Base-by-base conservation (phyloP, 2,329 filamentous ascomycete genomes). In the Epichloe festucae region DNA sequence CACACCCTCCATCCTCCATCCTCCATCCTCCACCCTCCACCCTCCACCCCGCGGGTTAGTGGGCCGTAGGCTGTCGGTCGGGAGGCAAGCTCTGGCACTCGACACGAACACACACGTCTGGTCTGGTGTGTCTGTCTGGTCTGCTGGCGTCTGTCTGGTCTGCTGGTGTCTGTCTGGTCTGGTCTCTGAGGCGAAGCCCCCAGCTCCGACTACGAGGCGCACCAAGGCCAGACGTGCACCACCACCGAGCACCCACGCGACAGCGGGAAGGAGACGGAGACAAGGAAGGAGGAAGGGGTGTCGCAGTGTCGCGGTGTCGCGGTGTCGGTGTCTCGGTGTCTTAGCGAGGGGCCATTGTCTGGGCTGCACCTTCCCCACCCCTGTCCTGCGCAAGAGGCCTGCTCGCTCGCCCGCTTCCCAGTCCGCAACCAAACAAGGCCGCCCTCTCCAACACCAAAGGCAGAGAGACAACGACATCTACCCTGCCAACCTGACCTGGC, bases 351-450 rank as follows among this genome's bases (percentile, higher is more conserved):
- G 36, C 17, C 5, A 23, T 27, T 40, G 21, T 36, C 21, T 39
- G 17, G 4, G 8, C 42, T 52, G 31, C 46, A 49, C 34, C 41
- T 23, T 23, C 41, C 41, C 42, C 41, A 49, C 41, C 46, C 50
- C 41, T 48, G 46, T 43, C 51, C 46, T 39, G 50, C 21, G 40
- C 50, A 46, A 52, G 46, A 27, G 46, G 46, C 42, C 39, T 35
- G 40, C 41, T 38, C 21, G 36, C 41, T 35, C 49, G 41, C 42
- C 34, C 42, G 31, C 34, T 7, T 5, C 34, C 23, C 27, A 35
- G 34, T 21, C 49, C 39, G 23, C 45, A 27, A 27, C 19, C 23
- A 35, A 34, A 38, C 19, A 31, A 19, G 14, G 11, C 49, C 8
- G 7, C 12, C 23, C 15, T 21, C 31, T 21, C 40, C 35, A 45